Evolutionary conservation across 176 grass and related monocot genomes (phyloP).

Genomic region (Carex parvula): DNA sequence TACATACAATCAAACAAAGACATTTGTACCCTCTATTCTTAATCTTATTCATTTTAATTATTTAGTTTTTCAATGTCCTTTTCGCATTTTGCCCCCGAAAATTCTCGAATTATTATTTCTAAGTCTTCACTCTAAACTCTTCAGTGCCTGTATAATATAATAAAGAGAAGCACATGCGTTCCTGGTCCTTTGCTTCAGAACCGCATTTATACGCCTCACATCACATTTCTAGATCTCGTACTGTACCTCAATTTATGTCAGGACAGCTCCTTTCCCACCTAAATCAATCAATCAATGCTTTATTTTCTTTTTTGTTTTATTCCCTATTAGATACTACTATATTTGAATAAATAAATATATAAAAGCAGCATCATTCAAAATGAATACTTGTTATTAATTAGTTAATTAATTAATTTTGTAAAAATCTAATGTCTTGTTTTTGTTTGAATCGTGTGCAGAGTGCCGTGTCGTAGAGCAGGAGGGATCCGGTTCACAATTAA

Average conservation of each 20-base stretch:
- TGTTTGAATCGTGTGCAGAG: constrained; percentile 26
- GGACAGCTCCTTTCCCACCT: not conserved
- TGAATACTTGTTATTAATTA: not conserved
- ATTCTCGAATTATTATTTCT: too few species aligned
- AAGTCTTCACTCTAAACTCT: too few species aligned
- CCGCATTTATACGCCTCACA: not conserved
- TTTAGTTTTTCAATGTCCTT: too few species aligned
- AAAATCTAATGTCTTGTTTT: not conserved
- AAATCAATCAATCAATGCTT: not conserved
- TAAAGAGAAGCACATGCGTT: constrained; percentile 16
- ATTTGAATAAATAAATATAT: not conserved
- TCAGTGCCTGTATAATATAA: not conserved
- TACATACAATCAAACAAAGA: not conserved
- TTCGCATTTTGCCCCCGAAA: too few species aligned
- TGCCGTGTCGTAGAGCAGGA: constrained; percentile 36
- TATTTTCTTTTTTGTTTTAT: not conserved
- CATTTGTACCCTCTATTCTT: constrained; percentile 1
- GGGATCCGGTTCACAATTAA: constrained; percentile 53
- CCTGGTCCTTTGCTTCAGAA: not conserved
- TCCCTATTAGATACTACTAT: not conserved
- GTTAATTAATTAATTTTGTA: not conserved
- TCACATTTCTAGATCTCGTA: not conserved
- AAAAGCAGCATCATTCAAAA: not conserved
- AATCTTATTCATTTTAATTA: too few species aligned
- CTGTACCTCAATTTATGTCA: not conserved